Evolutionary conservation across 2,329 filamentous ascomycete species (phyloP).

Genomic region (Amesomyces nigricolor): DNA sequence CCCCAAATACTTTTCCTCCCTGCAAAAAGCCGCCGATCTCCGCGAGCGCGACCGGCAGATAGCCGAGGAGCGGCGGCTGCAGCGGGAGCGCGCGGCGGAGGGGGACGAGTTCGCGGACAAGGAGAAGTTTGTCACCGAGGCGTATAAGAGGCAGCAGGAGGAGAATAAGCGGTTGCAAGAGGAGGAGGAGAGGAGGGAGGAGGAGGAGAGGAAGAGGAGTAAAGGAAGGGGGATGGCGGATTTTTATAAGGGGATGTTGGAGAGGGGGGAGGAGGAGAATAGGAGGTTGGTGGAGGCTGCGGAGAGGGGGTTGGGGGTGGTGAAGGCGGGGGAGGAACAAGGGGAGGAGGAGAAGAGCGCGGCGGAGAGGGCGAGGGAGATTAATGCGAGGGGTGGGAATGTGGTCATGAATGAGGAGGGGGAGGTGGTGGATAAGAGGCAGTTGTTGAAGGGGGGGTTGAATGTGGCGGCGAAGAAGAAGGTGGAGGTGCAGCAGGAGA

Average conservation of each 20-base stretch:
- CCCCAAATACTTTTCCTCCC: slow-evolving; percentile 63
- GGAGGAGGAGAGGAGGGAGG: slow-evolving; percentile 62
- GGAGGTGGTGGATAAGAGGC: slow-evolving; percentile 77
- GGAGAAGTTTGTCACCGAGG: slow-evolving; percentile 79
- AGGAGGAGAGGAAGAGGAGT: slow-evolving; percentile 59
- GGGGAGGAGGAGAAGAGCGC: slow-evolving; percentile 47
- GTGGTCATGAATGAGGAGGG: slow-evolving; percentile 76
- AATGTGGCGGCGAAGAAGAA: slow-evolving; percentile 65
- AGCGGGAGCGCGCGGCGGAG: slow-evolving; percentile 71
- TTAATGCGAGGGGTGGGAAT: slow-evolving; percentile 55
- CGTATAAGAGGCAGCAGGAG: slow-evolving; percentile 75
- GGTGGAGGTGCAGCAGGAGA: slow-evolving; percentile 34
- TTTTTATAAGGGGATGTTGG: slow-evolving; percentile 70
- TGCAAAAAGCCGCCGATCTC: slow-evolving; percentile 67
- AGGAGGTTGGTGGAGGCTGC: slow-evolving; percentile 64
- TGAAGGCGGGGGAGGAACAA: slow-evolving; percentile 28
- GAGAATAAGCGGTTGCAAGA: slow-evolving; percentile 65
- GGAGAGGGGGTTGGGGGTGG: slow-evolving; percentile 37
- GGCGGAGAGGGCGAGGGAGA: slow-evolving; percentile 59
- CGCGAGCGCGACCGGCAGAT: slow-evolving; percentile 73
- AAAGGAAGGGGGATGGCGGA: slow-evolving; percentile 66
- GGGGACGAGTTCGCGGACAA: slow-evolving; percentile 77
- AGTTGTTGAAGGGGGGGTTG: slow-evolving; percentile 68
- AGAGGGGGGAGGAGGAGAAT: slow-evolving; percentile 64
- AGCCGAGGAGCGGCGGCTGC: slow-evolving; percentile 74